Evolutionary conservation across 2,329 filamentous ascomycete species (phyloP).

Genomic region (Drechslerella stenobrocha): DNA sequence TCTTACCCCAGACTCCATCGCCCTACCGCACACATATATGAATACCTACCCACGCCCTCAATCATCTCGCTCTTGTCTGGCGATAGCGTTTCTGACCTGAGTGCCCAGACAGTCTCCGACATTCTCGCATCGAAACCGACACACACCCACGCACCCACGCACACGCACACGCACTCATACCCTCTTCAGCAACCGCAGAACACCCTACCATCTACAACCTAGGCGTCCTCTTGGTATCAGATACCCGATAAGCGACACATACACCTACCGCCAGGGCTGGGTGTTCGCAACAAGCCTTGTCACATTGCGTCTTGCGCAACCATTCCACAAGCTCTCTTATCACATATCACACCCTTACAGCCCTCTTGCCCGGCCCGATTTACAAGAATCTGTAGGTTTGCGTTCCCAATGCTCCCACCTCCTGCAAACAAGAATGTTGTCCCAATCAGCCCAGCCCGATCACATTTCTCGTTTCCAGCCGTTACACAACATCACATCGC

Average conservation of each 20-base stretch:
- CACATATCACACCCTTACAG: slow-evolving; percentile 41
- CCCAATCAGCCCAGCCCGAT: slow-evolving; percentile 27
- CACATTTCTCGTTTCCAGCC: slow-evolving; percentile 47
- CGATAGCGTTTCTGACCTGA: not conserved
- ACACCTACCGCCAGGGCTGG: slow-evolving; percentile 4
- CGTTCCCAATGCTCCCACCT: slow-evolving; percentile 24
- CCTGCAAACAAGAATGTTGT: slow-evolving; percentile 34
- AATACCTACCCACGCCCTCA: not conserved
- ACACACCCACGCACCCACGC: too few species aligned
- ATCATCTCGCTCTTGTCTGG: not conserved
- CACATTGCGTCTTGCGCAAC: slow-evolving; percentile 48
- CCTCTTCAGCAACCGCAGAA: not conserved
- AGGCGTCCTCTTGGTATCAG: slow-evolving; percentile 11
- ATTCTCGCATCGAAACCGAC: not conserved
- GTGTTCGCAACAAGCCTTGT: slow-evolving; percentile 22
- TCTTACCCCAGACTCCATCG: slow-evolving; percentile 43
- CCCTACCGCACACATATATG: slow-evolving; percentile 1
- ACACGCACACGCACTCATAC: too few species aligned
- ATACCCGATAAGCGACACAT: slow-evolving; percentile 38
- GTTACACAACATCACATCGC: slow-evolving; percentile 31
- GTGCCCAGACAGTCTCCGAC: not conserved
- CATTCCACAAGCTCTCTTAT: slow-evolving; percentile 38
- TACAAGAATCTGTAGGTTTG: slow-evolving; percentile 37
- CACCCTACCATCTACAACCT: slow-evolving; percentile 13
- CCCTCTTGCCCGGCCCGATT: slow-evolving; percentile 24